A percentile compares a stretch with the other conserved stretches of the same genome.
phyloP scores from a whole-genome alignment of 108 stramenopile species.

The Bacterosira constricta region DNA sequence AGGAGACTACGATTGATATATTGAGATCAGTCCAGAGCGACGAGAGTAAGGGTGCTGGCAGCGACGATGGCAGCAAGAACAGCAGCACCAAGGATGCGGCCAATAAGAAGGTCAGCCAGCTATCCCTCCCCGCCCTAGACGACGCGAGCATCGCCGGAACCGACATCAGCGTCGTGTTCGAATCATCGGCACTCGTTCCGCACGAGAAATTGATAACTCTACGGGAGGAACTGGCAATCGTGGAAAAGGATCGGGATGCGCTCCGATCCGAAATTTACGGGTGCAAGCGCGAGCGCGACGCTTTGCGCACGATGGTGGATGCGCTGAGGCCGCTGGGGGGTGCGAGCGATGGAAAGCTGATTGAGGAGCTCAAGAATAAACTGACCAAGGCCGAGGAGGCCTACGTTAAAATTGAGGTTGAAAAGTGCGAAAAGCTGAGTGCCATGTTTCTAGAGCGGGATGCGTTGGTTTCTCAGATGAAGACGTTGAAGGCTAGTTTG shows the following conservation, averaged over 20 bases:
- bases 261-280: neutral
- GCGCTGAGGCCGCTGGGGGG: neutral
- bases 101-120: neutral
- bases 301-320: neutral
- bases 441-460: neutral
- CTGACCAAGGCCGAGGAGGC: neutral
- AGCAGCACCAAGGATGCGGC: neutral
- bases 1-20: neutral
- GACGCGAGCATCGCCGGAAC: neutral
- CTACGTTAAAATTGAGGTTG: neutral
- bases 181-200: neutral
- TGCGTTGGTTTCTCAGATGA: neutral
- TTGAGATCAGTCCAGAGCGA: conserved; percentile 5
- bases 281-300: neutral
- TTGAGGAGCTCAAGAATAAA: neutral
- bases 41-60: neutral
- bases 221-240: neutral
- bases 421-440: neutral
- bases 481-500: neutral
- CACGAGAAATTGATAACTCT: neutral
- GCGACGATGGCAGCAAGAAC: neutral
- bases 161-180: neutral
- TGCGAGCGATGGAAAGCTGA: neutral
- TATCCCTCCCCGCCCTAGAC: neutral
- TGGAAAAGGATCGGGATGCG: neutral